These are phyloP conservation scores for Colletotrichum coccodes DNA, from an alignment of 2,329 filamentous ascomycete species.

Conservation along the genomic window DNA sequence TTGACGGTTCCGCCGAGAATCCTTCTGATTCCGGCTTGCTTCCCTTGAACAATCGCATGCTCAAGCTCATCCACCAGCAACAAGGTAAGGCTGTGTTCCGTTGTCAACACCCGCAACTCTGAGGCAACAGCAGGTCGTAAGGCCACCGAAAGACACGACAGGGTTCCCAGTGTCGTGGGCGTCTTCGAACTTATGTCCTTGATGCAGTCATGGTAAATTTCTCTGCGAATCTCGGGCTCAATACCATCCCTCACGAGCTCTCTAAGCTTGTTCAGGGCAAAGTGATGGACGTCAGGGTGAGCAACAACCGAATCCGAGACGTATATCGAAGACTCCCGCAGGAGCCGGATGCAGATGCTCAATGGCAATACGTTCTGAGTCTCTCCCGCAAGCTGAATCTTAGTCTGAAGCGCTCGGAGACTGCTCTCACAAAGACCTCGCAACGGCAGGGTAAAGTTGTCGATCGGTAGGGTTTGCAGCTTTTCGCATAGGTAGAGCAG, in stretches of 20 bases:
- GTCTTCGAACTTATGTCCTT: conserved; percentile 73
- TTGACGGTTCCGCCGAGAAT: conserved; percentile 61
- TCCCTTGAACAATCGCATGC: conserved; percentile 57
- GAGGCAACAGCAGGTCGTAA: conserved; percentile 55
- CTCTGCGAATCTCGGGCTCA: conserved; percentile 63
- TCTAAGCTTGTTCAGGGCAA: conserved; percentile 70
- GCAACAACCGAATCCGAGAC: conserved; percentile 64
- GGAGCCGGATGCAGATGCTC: conserved; percentile 70
- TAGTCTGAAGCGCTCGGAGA: conserved; percentile 59
- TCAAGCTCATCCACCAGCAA: conserved; percentile 75
- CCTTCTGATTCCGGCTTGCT: conserved; percentile 50
- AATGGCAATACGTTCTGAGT: conserved; percentile 55
- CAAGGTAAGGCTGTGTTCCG: conserved; percentile 69
- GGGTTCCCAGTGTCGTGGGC: conserved; percentile 75
- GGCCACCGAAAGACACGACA: conserved; percentile 69
- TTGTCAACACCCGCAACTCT: conserved; percentile 67
- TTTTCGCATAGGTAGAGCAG: conserved; percentile 78
- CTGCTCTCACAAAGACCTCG: conserved; percentile 69
- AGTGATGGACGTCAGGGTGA: conserved; percentile 70
- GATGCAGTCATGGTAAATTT: conserved; percentile 75
- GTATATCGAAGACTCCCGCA: conserved; percentile 75
- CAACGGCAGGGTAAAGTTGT: conserved; percentile 70
- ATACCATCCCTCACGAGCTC: conserved; percentile 68
- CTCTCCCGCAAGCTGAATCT: conserved; percentile 49
- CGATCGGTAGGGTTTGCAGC: conserved; percentile 71